Evolutionary conservation across 345 rosid species (phyloP).

Genomic region (Cardiospermum halicacabum): DNA sequence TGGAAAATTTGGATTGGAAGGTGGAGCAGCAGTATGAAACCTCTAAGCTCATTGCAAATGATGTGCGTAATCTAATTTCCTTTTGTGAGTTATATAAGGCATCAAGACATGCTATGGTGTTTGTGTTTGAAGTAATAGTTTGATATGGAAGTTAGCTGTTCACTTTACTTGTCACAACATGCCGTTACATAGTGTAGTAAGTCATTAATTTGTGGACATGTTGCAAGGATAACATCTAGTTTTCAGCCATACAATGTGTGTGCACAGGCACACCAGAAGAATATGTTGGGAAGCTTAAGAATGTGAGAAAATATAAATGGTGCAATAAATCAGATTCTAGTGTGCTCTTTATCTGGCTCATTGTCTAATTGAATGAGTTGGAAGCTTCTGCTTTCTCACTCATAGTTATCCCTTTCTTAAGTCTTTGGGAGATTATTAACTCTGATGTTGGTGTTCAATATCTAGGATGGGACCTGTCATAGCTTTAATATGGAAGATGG

Average conservation of each 20-base stretch:
- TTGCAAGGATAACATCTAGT: background rate
- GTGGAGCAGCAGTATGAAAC: conserved; percentile 71
- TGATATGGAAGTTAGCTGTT: background rate
- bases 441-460: too few relatives aligned
- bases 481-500: too few relatives aligned
- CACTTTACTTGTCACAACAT: background rate
- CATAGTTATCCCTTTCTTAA: too few relatives aligned
- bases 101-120: background rate
- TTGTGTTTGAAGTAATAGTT: background rate
- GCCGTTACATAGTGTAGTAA: background rate
- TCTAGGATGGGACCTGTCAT: too few relatives aligned
- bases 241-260: background rate
- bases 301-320: background rate
- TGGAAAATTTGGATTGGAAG: conserved; percentile 82
- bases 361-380: background rate
- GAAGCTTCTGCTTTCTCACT: background rate
- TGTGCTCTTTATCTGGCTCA: background rate
- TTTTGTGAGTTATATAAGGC: conserved; percentile 4
- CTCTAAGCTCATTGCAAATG: conserved; percentile 55
- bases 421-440: too few relatives aligned
- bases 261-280: background rate
- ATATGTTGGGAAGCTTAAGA: background rate
- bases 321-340: background rate
- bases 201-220: background rate
- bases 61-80: conserved; percentile 32